Base-by-base conservation (phyloP, 2,329 filamentous ascomycete species). In the Penicillium paneum region DNA sequence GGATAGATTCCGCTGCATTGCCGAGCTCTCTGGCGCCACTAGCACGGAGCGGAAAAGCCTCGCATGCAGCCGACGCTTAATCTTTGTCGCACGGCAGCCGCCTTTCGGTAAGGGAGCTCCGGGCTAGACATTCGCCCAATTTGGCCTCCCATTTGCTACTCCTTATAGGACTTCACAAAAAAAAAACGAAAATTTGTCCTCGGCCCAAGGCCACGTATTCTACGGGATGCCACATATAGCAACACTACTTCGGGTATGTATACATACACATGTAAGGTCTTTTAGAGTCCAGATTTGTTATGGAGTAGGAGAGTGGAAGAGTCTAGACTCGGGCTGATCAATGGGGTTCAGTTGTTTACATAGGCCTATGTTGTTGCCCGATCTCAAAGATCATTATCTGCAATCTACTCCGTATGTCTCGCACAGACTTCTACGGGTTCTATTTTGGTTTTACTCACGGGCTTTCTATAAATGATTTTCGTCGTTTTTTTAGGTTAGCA, bases 21-120 rank as follows among this genome's bases (percentile, higher is more conserved):
- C 55, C 49, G 53, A 58, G 46, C 51, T 31, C 35, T 10, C 41
- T 51, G 40, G 47, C 56, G 56, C 54, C 54, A 59, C 52, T 32
- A 43, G 46, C 41, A 55, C 56, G 47, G 57, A 42, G 34, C 39
- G 45, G 50, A 35, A 31, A 38, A 36, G 59, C 45, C 50, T 39
- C 31, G 49, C 52, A 55, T 63, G 58, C 60, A 59, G 58, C 54
- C 54, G 21, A 52, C 43, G 54, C 44, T 48, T 45, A 45, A 31
- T 15, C 51, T 26, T 40, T 40, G 49, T 56, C 49, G 36, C 51
- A 54, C 58, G 12, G 34, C 45, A 49, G 52, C 44, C 17, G 17
- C 17, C 21, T 42, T 11, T 31, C 36, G 36, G 47, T 19, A 49
- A 40, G 46, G 46, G 21, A 49, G 47, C 36, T 32, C 28, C 43